Evolutionary conservation across 495 filamentous ascomycete genomes (phyloP), one percentile per base, ranked within the genome.

Genomic region (Neurospora sp.): DNA sequence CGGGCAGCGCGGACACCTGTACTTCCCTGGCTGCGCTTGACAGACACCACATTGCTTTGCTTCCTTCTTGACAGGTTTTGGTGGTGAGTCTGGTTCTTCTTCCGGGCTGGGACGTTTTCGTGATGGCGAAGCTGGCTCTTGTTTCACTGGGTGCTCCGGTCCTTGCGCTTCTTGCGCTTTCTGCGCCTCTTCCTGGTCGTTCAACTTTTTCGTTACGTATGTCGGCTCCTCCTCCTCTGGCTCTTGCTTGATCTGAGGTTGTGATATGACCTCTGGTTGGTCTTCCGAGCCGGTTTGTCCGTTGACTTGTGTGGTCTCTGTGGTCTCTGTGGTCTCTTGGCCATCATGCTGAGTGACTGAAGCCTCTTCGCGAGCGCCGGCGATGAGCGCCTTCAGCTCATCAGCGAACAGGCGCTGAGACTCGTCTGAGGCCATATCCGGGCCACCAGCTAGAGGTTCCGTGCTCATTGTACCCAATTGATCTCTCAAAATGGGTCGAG

Each of bases 1-100:
- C n/a, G 76, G 78, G 76, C 90, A 92, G 40, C 83, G 85, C 3
- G 88, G 87, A 80, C 90, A 92, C 70, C 90, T 90, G 78, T 92
- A 92, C 77, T 89, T 91, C 37, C 81, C 85, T 31, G 80, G 78
- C 65, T 90, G 83, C 69, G 79, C 80, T 69, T 84, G 81, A 80
- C 90, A 92, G 20, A 92, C 86, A 73, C 85, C 85, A 75, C 90
- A 92, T 4, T 82, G 31, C 44, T 76, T 80, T 17, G 70, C 68
- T 10, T 59, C 74, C 40, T 70, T 45, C 38, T 69, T 69, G 40
- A 20, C 22, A 7, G 72, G 71, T 45, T 74, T 75, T 40, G 39
- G 72, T 38, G 48, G 61, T 40, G 75, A 69, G 8, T 70, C 61
- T 17, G 70, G 38, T 16, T 35, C 40, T n/a, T 69, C 69, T 20